These are phyloP conservation scores for Gracilaria vermiculophylla DNA, from an alignment of 23 red algal genomes.

Conservation along the genomic window DNA sequence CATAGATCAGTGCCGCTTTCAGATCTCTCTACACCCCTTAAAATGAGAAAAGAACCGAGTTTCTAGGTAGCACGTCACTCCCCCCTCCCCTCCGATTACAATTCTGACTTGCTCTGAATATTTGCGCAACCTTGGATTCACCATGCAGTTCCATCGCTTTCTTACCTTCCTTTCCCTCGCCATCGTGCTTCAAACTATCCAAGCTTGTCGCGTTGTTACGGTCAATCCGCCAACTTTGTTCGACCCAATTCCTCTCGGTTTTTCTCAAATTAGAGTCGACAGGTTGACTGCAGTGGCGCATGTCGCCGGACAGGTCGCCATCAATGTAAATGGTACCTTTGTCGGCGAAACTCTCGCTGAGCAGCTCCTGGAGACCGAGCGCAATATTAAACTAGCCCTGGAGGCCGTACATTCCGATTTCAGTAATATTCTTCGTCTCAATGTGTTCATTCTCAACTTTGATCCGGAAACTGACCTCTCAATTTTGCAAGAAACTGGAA, in stretches of 20 bases:
- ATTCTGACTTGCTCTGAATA: too few species aligned
- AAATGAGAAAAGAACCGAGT: too few species aligned
- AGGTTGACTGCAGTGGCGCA: constrained; percentile 19
- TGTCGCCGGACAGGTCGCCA: constrained; percentile 42
- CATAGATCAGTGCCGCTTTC: too few species aligned
- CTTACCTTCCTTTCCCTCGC: not conserved
- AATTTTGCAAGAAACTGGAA: not conserved
- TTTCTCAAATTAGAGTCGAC: constrained; percentile 42
- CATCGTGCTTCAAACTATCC: not conserved
- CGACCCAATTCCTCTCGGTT: constrained; percentile 46
- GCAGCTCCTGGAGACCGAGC: constrained; percentile 10
- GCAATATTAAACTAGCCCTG: constrained; percentile 12
- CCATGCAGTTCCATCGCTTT: not conserved
- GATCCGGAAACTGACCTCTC: not conserved
- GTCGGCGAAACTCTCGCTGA: constrained; percentile 26
- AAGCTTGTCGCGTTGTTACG: constrained; percentile 1
- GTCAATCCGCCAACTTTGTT: constrained; percentile 55
- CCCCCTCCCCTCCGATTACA: too few species aligned
- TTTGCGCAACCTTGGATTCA: not conserved
- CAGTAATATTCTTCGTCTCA: constrained; percentile 13
- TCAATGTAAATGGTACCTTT: constrained; percentile 13
- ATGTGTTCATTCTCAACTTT: constrained; percentile 31
- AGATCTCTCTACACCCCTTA: too few species aligned
- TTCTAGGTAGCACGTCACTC: too few species aligned
- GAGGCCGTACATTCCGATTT: not conserved